Evolutionary conservation across 192 early-diverging fungal genomes (phyloP).

Genomic region (Linderina pennispora): DNA sequence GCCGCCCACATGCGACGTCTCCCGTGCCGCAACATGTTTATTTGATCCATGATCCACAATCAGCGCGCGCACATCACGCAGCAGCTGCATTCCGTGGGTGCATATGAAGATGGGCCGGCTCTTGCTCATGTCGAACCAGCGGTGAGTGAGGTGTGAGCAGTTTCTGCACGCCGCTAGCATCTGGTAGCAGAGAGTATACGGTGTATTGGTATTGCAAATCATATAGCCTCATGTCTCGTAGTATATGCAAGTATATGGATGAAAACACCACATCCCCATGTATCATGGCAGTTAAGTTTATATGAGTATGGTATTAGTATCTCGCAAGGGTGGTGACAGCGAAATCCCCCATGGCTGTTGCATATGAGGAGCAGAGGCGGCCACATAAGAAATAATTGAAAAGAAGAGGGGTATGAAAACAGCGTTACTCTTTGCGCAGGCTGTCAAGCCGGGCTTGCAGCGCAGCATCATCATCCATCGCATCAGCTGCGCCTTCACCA

Average conservation of each 20-base stretch:
- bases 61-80: conserved; percentile 17
- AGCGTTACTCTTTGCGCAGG: conserved; percentile 80
- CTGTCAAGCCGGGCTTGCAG: conserved; percentile 87
- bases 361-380: too few species aligned
- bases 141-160: conserved; percentile 33
- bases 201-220: too few species aligned
- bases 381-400: too few species aligned
- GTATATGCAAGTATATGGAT: too few species aligned
- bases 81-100: conserved; percentile 34
- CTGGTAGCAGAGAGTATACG: too few species aligned
- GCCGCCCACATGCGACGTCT: conserved; percentile 44
- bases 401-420: too few species aligned
- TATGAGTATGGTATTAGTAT: too few species aligned
- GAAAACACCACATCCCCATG: too few species aligned
- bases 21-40: conserved; percentile 30
- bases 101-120: conserved; percentile 46
- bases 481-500: conserved; percentile 11
- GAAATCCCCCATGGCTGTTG: too few species aligned
- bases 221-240: too few species aligned
- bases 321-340: too few species aligned
- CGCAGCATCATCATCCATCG: conserved; percentile 59
- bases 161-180: conserved; percentile 11
- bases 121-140: conserved; percentile 28
- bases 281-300: too few species aligned
- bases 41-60: conserved; percentile 11